phyloP scores from a whole-genome alignment of 2,329 filamentous ascomycete genomes.

The Venturia carpophila region DNA sequence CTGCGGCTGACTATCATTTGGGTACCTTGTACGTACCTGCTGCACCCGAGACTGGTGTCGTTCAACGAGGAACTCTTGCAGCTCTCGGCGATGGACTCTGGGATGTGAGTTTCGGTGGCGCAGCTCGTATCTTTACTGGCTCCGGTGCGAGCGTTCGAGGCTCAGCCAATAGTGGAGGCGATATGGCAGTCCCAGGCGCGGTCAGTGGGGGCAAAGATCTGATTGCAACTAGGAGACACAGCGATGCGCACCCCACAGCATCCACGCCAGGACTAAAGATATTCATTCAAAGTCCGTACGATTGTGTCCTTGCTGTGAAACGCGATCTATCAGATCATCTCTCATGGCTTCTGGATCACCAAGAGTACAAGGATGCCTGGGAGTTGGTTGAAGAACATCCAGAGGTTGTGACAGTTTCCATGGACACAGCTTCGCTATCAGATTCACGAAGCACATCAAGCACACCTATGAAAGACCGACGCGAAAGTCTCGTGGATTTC shows the following conservation, averaged over 20 bases:
- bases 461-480: slow-evolving; percentile 36
- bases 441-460: slow-evolving; percentile 20
- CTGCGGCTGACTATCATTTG: slow-evolving; percentile 86
- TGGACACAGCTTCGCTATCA: slow-evolving; percentile 1
- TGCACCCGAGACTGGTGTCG: slow-evolving; percentile 50
- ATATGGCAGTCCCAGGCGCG: slow-evolving; percentile 29
- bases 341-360: slow-evolving; percentile 73
- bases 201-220: slow-evolving; percentile 28
- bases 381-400: slow-evolving; percentile 82
- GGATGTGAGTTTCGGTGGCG: slow-evolving; percentile 76
- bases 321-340: slow-evolving; percentile 80
- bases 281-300: slow-evolving; percentile 93
- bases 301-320: slow-evolving; percentile 87
- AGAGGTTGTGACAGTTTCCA: slow-evolving; percentile 46
- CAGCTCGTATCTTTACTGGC: slow-evolving; percentile 79
- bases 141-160: slow-evolving; percentile 68
- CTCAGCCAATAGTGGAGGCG: slow-evolving; percentile 34
- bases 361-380: slow-evolving; percentile 81
- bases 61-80: slow-evolving; percentile 67
- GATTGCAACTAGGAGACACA: slow-evolving; percentile 22
- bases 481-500: slow-evolving; percentile 52
- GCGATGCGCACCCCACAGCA: slow-evolving; percentile 39
- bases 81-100: slow-evolving; percentile 71
- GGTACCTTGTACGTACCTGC: slow-evolving; percentile 71
- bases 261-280: slow-evolving; percentile 62